Conservation (phyloP, 2,329 filamentous ascomycete species). For the Aspergillus puulaauensis region DNA sequence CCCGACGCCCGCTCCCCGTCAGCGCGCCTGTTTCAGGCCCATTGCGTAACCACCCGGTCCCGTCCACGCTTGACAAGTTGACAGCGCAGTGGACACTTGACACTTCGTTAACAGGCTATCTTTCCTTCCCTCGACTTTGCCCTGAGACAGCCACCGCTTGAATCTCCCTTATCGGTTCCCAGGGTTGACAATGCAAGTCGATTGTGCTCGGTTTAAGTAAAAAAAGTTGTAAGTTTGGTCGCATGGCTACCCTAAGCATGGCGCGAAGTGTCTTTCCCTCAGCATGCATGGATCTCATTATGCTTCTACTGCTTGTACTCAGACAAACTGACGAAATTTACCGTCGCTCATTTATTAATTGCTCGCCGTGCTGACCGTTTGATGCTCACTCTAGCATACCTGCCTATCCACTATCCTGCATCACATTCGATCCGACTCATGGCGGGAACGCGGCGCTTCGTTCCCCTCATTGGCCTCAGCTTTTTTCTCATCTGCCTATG, state of each 20-base stretch:
- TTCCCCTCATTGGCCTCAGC: constrained; percentile 33
- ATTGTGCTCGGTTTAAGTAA: background rate
- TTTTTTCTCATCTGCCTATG: constrained; percentile 31
- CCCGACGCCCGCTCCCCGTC: constrained; percentile 2
- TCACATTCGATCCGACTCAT: constrained; percentile 22
- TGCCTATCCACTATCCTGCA: constrained; percentile 2
- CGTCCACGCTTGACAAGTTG: background rate
- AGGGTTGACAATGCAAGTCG: constrained; percentile 8
- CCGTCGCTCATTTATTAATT: background rate
- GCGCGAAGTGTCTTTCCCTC: background rate
- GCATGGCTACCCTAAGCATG: background rate
- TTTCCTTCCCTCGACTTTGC: background rate
- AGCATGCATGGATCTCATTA: background rate
- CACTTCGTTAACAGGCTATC: background rate
- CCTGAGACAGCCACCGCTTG: background rate
- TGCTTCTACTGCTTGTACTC: background rate
- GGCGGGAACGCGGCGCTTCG: constrained; percentile 32
- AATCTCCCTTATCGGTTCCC: background rate
- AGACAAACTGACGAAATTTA: background rate
- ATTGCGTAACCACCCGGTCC: constrained; percentile 9
- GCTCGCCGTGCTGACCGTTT: background rate
- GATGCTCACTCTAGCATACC: background rate
- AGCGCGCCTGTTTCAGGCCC: constrained; percentile 9
- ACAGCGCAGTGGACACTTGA: background rate
- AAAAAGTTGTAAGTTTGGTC: constrained; percentile 3